Evolutionary conservation across 2,329 filamentous ascomycete species (phyloP), one percentile per base, ranked within the genome.

Genomic region (Trichoderma sp.): DNA sequence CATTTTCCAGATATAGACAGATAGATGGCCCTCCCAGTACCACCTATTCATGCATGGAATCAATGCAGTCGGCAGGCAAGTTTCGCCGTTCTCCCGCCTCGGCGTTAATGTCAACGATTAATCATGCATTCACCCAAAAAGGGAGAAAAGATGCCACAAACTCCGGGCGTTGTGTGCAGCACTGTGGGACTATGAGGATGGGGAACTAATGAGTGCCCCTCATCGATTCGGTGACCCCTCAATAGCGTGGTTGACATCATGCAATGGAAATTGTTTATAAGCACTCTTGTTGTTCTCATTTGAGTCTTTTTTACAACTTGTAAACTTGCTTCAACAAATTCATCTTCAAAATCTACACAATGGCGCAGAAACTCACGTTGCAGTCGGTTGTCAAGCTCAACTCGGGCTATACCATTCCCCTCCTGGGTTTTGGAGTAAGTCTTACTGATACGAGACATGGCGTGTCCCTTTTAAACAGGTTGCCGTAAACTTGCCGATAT

Each of bases 351-450:
- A n/a, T n/a, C n/a, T n/a, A n/a, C n/a, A n/a, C n/a, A 63, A 88
- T 88, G 86, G 79, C 86, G 3, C 76, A 83, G 36, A 79, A 79
- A 65, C 81, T 87, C 71, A 83, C 75, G 12, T 78, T 88, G 72
- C 78, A 83, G 60, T 87, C 86, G 7, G 84, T 82, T 18, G 75
- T 84, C 76, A 88, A 87, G 82, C 83, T 89, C 71, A 86, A 84
- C 76, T 89, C 85, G 77, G 87, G 87, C 75, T 82, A 86, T 73
- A 83, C 86, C 67, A 82, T 89, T 3, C 87, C 87, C 1, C 79
- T 81, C 9, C 79, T 89, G 24, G 87, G 87, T 60, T 89, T 85
- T 73, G 87, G 87, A 66, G 87, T 88, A 81, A 76, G 86, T 81
- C 9, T 39, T 39, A 18, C 15, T 39, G 36, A 39, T 39, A 39